phyloP scores from a whole-genome alignment of 352 stramenopile species.

The Ophiocytium majus region DNA sequence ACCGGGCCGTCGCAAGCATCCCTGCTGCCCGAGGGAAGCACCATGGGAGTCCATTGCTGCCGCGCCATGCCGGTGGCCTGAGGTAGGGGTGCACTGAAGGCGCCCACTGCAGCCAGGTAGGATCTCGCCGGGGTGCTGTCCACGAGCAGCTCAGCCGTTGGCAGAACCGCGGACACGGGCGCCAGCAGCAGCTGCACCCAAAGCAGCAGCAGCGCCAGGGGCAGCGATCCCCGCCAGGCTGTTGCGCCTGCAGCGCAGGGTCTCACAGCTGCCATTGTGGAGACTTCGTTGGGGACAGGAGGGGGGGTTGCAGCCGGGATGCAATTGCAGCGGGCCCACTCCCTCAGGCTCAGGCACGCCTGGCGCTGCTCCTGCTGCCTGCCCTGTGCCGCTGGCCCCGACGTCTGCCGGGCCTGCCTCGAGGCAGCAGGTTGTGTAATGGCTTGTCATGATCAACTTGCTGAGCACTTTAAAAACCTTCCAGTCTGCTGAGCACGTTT shows the following conservation, averaged over 20 bases:
- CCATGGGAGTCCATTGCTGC: constrained; percentile 30
- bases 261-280: no score
- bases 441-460: not conserved
- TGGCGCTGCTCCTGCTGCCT: not conserved
- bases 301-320: no score
- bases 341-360: not conserved
- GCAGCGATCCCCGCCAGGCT: not conserved
- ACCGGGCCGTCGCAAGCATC: constrained; percentile 26
- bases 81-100: constrained; percentile 34
- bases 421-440: no score
- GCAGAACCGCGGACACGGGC: constrained; percentile 29
- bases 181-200: not conserved
- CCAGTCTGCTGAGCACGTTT: not conserved
- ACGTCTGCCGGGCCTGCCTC: no score
- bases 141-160: constrained; percentile 34
- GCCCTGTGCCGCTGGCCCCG: no score
- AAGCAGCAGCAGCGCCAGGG: not conserved
- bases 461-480: no score
- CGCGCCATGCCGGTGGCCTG: constrained; percentile 11
- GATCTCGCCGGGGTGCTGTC: not conserved
- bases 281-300: no score
- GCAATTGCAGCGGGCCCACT: not conserved
- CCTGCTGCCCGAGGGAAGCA: constrained; percentile 18
- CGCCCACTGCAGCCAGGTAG: constrained; percentile 21
- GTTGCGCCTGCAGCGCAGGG: not conserved